Evolutionary conservation across 2,329 filamentous ascomycete genomes (phyloP).

Genomic region (Calonectria naviculata): DNA sequence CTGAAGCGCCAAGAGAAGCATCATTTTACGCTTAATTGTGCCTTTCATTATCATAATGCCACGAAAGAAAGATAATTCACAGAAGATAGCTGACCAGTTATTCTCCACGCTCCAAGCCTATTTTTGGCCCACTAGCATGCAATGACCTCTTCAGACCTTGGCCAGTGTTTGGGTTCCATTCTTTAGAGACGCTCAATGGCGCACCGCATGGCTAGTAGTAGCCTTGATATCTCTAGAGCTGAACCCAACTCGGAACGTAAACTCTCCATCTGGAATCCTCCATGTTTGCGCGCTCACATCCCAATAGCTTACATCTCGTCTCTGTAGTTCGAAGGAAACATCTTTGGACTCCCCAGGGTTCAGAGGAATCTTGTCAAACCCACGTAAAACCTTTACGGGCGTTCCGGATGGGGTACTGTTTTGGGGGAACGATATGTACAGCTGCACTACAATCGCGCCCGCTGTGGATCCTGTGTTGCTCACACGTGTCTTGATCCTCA

Average conservation of each 20-base stretch:
- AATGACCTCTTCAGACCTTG: no score
- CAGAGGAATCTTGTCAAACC: background rate
- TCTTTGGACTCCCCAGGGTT: background rate
- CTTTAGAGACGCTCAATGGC: background rate
- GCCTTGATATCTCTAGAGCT: background rate
- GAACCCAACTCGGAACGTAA: background rate
- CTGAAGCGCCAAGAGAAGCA: background rate
- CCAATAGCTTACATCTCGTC: background rate
- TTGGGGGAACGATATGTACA: background rate
- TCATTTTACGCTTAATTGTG: background rate
- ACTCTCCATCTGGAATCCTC: background rate
- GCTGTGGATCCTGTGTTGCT: background rate
- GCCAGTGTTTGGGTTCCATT: no score
- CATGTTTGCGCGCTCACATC: background rate
- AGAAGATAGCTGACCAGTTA: no score
- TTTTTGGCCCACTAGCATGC: no score
- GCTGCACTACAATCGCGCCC: background rate
- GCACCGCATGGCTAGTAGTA: background rate
- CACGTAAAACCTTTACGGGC: background rate
- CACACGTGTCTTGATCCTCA: background rate
- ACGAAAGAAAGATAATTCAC: background rate
- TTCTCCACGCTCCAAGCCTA: no score
- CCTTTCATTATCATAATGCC: background rate
- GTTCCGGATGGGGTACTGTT: background rate
- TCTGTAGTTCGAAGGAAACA: background rate